Base-by-base conservation (phyloP, 1,139 yeast species). In the Yamadazyma atmosphaerica region DNA sequence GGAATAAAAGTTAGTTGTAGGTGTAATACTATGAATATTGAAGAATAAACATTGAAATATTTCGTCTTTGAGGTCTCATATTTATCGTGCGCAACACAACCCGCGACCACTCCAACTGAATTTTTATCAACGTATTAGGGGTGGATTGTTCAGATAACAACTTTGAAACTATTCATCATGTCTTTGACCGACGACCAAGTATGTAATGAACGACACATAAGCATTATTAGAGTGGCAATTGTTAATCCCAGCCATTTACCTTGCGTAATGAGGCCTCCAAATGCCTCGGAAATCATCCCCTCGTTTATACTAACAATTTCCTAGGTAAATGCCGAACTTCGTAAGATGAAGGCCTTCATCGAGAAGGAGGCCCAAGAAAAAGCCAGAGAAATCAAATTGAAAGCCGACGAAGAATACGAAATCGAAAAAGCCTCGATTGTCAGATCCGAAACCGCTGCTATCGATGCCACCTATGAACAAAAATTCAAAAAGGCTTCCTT, bases 321-420 rank as follows among this genome's bases (percentile, higher is more conserved):
- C 19, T 61, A 89, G 92, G 98, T 89, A 55, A 89, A 85, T 60
- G 87, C 89, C 53, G 98, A 92, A 74, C 88, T 92, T 67, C 83
- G 84, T 66, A 92, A 92, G 75, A 92, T 94, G 97, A 96, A 92
- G 63, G 92, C 95, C 63, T 94, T 92, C 82, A 94, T 94, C 76
- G 87, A 85, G 72, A 90, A 90, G 79, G 99, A 94, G 72, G 98
- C 98, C 27, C 95, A 90, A 57, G 99, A 94, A 67, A 94, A 94
- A 74, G 97, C 98, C 49, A 87, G 86, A 66, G 99, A 94, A 66
- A 89, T 94, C 58, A 83, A 77, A 63, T 76, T 92, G 58, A 94
- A 92, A 74, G 96, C 98, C 31, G 96, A 94, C 61, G 98, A 94
- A 67, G 99, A 94, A 68, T 94, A 92, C 63, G 98, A 94, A 66